Percentiles rank a stretch among this genome's conserved stretches.
Evolutionary conservation across 2,329 filamentous ascomycete species (phyloP).

Genomic region (Stagonosporopsis rhizophila): DNA sequence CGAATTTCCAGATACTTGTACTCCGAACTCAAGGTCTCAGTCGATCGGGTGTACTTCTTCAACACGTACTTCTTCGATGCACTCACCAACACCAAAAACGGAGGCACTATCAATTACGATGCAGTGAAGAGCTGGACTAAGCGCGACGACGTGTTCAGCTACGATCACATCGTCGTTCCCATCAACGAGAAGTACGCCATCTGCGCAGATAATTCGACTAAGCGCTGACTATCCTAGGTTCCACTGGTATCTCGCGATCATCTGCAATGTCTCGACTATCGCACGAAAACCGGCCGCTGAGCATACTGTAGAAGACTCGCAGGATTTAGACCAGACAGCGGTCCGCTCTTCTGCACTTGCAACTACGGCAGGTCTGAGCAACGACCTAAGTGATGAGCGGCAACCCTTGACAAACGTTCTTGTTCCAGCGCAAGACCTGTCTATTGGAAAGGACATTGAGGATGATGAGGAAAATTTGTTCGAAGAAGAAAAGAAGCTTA

Average conservation of each 20-base stretch:
- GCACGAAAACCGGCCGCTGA: slow-evolving; percentile 38
- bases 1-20: slow-evolving; percentile 32
- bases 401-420: background rate
- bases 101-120: slow-evolving; percentile 75
- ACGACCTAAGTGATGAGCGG: background rate
- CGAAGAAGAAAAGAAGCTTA: slow-evolving; percentile 29
- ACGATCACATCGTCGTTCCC: slow-evolving; percentile 89
- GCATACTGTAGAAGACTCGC: slow-evolving; percentile 12
- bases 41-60: slow-evolving; percentile 80
- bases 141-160: slow-evolving; percentile 81
- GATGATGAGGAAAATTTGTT: slow-evolving; percentile 30
- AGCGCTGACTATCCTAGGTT: slow-evolving; percentile 16
- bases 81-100: slow-evolving; percentile 65
- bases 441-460: background rate
- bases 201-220: background rate
- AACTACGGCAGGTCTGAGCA: background rate
- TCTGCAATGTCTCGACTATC: slow-evolving; percentile 84
- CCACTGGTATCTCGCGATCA: slow-evolving; percentile 96
- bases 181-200: slow-evolving; percentile 73
- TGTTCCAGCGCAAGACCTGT: background rate
- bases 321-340: background rate
- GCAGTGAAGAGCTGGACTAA: slow-evolving; percentile 88
- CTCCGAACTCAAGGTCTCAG: slow-evolving; percentile 52
- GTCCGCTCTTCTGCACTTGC: background rate
- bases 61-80: slow-evolving; percentile 91